A percentile compares a stretch with the other conserved stretches of the same genome.
Evolutionary conservation across 495 filamentous ascomycete species (phyloP).

Genomic region (Lophium mytilinum): DNA sequence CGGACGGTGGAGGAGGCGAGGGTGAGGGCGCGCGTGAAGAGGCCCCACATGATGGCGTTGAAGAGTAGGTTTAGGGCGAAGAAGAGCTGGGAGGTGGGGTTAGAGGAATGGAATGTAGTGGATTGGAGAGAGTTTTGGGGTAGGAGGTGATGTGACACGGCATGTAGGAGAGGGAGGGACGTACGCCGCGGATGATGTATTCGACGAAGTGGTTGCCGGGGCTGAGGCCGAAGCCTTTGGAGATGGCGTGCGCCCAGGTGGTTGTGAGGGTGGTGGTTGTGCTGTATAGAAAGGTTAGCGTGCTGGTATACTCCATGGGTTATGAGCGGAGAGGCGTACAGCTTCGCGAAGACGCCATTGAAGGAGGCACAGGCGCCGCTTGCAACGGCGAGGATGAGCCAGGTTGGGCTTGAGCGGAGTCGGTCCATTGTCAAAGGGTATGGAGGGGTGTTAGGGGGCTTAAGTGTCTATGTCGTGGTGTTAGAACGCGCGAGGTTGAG

Average conservation of each 20-base stretch:
- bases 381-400: constrained; percentile 75
- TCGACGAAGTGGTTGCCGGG: constrained; percentile 50
- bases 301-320: neutral
- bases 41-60: constrained; percentile 91
- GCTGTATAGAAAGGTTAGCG: constrained; percentile 34
- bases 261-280: constrained; percentile 81
- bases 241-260: constrained; percentile 55
- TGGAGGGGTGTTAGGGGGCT: neutral
- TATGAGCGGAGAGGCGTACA: constrained; percentile 47
- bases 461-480: neutral
- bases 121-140: neutral
- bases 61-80: constrained; percentile 83
- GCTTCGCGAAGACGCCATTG: constrained; percentile 93
- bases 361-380: constrained; percentile 86
- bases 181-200: constrained; percentile 58
- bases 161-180: constrained; percentile 15
- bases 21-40: constrained; percentile 78
- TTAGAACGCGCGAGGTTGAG: neutral
- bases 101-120: neutral
- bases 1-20: constrained; percentile 77
- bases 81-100: constrained; percentile 50
- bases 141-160: neutral
- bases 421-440: constrained; percentile 8
- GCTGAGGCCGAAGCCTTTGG: constrained; percentile 51
- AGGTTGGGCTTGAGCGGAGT: constrained; percentile 31